Conservation (phyloP, 1,284 basidiomycete species). For the Stereum hirsutum region DNA sequence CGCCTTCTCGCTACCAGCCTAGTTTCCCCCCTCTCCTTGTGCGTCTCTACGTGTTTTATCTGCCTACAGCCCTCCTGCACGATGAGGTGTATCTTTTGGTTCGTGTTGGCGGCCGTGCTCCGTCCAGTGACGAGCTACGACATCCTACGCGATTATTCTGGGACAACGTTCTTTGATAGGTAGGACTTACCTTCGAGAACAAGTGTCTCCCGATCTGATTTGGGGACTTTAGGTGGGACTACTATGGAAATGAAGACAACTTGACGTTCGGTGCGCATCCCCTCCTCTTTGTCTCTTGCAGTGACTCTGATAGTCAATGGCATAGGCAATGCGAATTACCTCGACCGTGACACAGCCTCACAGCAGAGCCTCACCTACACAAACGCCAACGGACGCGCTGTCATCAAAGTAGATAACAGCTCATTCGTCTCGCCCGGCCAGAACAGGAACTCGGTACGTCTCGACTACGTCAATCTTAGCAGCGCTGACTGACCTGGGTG, state of each 20-base stretch:
- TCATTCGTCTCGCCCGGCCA: slow-evolving; percentile 34
- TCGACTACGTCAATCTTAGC: slow-evolving; percentile 10
- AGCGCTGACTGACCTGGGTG: not conserved
- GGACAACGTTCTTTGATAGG: slow-evolving; percentile 44
- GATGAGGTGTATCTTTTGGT: not conserved
- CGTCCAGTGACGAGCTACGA: slow-evolving; percentile 20
- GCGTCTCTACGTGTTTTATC: no score
- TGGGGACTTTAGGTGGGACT: no score
- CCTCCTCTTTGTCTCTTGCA: slow-evolving; percentile 6
- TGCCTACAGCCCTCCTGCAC: no score
- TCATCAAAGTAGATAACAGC: slow-evolving; percentile 52
- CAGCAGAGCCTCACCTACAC: slow-evolving; percentile 37
- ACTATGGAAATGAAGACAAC: slow-evolving; percentile 48
- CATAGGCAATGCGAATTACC: slow-evolving; percentile 47
- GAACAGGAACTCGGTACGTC: slow-evolving; percentile 47
- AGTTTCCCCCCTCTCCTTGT: no score
- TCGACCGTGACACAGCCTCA: slow-evolving; percentile 32
- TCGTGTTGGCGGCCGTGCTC: slow-evolving; percentile 4
- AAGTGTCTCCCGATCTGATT: no score
- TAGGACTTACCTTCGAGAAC: no score
- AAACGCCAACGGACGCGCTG: slow-evolving; percentile 42
- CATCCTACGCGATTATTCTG: slow-evolving; percentile 40
- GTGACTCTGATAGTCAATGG: no score
- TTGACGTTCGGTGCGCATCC: slow-evolving; percentile 49
- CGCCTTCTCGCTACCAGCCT: no score